Percentiles rank a stretch among this genome's conserved stretches.
Evolutionary conservation across 352 stramenopile genomes (phyloP).

Genomic region (Peronospora destructor): DNA sequence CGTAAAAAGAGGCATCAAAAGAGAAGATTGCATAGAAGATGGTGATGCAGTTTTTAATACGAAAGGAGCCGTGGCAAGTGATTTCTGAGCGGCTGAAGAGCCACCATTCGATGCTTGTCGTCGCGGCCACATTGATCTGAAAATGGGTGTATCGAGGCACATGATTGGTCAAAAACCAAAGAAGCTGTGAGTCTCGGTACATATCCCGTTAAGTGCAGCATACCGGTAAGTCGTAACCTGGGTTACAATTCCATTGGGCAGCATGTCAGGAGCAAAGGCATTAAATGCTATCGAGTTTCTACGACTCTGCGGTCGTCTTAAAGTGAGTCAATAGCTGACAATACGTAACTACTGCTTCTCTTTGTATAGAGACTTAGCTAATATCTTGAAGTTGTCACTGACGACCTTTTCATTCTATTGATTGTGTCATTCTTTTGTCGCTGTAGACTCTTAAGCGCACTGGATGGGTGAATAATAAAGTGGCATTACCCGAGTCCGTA

Average conservation of each 20-base stretch:
- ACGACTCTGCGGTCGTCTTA: conserved; percentile 66
- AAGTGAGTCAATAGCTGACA: conserved; percentile 31
- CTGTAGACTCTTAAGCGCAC: conserved; percentile 82
- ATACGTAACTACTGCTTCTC: not conserved
- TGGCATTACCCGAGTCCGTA: conserved; percentile 85
- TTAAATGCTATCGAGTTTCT: conserved; percentile 74
- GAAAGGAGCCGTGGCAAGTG: not conserved
- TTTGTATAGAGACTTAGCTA: conserved; percentile 4
- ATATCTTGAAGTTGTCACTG: not conserved
- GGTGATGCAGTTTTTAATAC: not conserved
- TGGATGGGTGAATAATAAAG: conserved; percentile 90
- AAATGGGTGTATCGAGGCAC: conserved; percentile 12
- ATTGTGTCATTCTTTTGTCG: conserved; percentile 2
- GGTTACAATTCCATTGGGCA: conserved; percentile 4
- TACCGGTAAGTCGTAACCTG: too few species aligned
- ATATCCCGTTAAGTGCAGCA: too few species aligned
- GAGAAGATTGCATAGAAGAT: not conserved
- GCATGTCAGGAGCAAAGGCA: conserved; percentile 50
- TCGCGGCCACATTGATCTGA: conserved; percentile 36
- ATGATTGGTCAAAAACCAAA: conserved; percentile 28
- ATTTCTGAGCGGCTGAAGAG: conserved; percentile 5
- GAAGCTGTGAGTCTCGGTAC: not conserved
- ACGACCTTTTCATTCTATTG: not conserved
- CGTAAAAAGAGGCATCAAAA: conserved; percentile 11
- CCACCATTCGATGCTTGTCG: conserved; percentile 14